Evolutionary conservation across 371 early-diverging fungal species (phyloP).

Genomic region (Saksenaea oblongispora): DNA sequence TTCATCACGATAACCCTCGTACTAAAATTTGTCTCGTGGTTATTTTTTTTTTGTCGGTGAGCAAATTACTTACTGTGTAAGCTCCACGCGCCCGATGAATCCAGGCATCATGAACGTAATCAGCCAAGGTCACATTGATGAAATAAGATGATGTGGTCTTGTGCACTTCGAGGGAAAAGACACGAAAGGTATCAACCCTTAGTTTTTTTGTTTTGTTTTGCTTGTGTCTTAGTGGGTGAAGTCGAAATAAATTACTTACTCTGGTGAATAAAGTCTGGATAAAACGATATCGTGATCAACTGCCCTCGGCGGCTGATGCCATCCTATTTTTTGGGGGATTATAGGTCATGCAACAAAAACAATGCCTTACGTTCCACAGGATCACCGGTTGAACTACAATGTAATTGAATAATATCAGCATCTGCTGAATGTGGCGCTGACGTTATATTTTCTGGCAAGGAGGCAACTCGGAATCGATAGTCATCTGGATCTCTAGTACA

Average conservation of each 20-base stretch:
- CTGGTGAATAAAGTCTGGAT: constrained; percentile 31
- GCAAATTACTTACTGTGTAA: not conserved
- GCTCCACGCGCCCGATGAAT: not conserved
- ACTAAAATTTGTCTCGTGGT: constrained; percentile 8
- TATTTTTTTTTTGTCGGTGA: not conserved
- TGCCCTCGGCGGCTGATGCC: constrained; percentile 26
- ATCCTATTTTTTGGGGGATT: constrained; percentile 15
- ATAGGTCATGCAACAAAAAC: constrained; percentile 9
- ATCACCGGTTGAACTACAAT: constrained; percentile 24
- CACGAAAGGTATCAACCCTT: constrained; percentile 33
- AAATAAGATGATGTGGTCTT: constrained; percentile 25
- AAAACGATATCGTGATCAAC: constrained; percentile 17
- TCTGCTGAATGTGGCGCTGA: constrained; percentile 24
- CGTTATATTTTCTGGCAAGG: constrained; percentile 26
- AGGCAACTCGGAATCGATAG: constrained; percentile 34
- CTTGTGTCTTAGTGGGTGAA: not conserved
- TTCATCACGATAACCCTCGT: constrained; percentile 29
- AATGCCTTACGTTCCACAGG: constrained; percentile 25
- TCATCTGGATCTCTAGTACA: constrained; percentile 45
- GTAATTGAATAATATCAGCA: constrained; percentile 7
- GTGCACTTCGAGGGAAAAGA: constrained; percentile 26
- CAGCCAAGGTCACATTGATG: constrained; percentile 30
- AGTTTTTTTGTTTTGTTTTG: not conserved
- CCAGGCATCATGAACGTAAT: constrained; percentile 13
- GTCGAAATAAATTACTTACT: constrained; percentile 16